Percentiles rank a stretch among this genome's conserved stretches.
phyloP scores from a whole-genome alignment of 495 filamentous ascomycete genomes.

The Lichina pygmaea region DNA sequence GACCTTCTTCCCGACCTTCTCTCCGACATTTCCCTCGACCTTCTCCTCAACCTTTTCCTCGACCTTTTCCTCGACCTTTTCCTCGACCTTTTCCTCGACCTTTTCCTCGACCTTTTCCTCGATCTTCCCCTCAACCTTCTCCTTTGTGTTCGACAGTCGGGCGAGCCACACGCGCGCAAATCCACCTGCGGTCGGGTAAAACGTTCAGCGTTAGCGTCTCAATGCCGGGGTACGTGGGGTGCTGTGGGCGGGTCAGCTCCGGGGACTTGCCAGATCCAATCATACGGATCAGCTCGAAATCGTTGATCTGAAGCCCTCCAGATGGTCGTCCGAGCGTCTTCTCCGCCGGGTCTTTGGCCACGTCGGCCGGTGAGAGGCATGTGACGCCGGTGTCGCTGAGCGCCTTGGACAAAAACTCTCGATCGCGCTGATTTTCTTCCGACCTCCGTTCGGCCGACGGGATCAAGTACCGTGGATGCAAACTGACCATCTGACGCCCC shows the following conservation, averaged over 20 bases:
- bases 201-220: no score
- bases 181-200: slow-evolving; percentile 30
- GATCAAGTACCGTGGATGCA: no score
- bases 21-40: slow-evolving; percentile 6
- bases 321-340: slow-evolving; percentile 31
- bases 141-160: slow-evolving; percentile 21
- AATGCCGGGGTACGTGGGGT: no score
- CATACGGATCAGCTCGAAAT: slow-evolving; percentile 72
- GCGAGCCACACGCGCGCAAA: slow-evolving; percentile 90
- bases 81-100: slow-evolving; percentile 31
- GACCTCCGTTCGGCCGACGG: no score
- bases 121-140: slow-evolving; percentile 4
- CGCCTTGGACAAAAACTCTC: no score
- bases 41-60: slow-evolving; percentile 33
- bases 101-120: slow-evolving; percentile 16
- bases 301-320: slow-evolving; percentile 28
- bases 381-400: no score
- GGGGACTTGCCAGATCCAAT: slow-evolving; percentile 49
- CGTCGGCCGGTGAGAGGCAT: slow-evolving; percentile 8
- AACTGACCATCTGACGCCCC: no score
- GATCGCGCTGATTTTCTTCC: no score
- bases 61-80: slow-evolving; percentile 17
- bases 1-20: slow-evolving; percentile 17
- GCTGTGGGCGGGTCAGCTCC: not conserved
- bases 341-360: slow-evolving; percentile 23